phyloP scores from a whole-genome alignment of 805 yeast genomes.

The Babjeviella inositovora region DNA sequence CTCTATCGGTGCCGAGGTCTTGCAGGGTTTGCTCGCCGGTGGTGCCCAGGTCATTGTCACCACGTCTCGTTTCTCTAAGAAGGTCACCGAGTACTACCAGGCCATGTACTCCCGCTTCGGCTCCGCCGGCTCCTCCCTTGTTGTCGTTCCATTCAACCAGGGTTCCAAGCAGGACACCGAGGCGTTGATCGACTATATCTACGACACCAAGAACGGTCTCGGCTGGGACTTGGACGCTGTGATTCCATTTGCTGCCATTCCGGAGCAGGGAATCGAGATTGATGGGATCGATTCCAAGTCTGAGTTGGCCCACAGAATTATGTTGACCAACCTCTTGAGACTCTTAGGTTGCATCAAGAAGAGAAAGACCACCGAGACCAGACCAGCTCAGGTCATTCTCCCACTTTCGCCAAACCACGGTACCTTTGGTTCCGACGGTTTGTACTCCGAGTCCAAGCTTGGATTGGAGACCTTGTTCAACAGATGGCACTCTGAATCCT shows the following conservation, averaged over 20 bases:
- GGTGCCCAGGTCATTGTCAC: slow-evolving; percentile 97
- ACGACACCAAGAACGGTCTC: slow-evolving; percentile 79
- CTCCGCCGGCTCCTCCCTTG: slow-evolving; percentile 79
- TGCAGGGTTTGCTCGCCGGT: slow-evolving; percentile 90
- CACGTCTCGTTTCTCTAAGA: slow-evolving; percentile 87
- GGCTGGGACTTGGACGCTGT: slow-evolving; percentile 97
- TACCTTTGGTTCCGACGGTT: slow-evolving; percentile 95
- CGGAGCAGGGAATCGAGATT: slow-evolving; percentile 94
- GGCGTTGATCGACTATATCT: slow-evolving; percentile 72
- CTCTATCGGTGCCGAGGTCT: slow-evolving; percentile 93
- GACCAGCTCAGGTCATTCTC: slow-evolving; percentile 95
- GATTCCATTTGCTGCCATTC: slow-evolving; percentile 97
- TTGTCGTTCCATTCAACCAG: slow-evolving; percentile 98
- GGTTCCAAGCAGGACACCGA: slow-evolving; percentile 92
- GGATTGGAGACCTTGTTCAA: slow-evolving; percentile 92
- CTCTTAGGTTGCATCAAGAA: slow-evolving; percentile 81
- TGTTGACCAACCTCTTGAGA: slow-evolving; percentile 92
- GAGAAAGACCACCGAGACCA: slow-evolving; percentile 74
- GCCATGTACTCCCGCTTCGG: slow-evolving; percentile 85
- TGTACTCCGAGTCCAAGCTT: slow-evolving; percentile 94
- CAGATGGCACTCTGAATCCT: slow-evolving; percentile 97
- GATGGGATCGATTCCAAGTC: slow-evolving; percentile 88
- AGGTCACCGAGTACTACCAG: slow-evolving; percentile 93
- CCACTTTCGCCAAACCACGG: slow-evolving; percentile 99
- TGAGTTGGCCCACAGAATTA: slow-evolving; percentile 95